Conservation (phyloP, 495 filamentous ascomycete genomes). For the Cercophora newfieldiana region DNA sequence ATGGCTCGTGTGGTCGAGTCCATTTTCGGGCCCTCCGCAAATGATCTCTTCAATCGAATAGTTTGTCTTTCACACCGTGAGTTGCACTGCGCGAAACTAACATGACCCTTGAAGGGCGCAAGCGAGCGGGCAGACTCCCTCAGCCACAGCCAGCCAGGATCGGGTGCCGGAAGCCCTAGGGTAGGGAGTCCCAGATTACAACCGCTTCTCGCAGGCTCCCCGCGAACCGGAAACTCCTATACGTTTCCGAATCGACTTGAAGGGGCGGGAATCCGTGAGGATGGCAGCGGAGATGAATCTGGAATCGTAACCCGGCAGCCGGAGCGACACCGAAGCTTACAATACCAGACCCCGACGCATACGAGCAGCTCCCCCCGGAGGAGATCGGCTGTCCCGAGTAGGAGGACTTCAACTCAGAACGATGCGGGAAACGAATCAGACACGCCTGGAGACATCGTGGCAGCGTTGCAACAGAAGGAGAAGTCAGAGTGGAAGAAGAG, state of each 20-base stretch:
- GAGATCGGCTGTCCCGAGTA: conserved; percentile 18
- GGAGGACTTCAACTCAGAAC: conserved; percentile 16
- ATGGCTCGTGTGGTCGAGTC: conserved; percentile 24
- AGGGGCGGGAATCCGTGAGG: conserved; percentile 16
- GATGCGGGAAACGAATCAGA: conserved; percentile 11
- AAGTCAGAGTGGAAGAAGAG: conserved; percentile 39
- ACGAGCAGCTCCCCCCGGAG: conserved; percentile 23
- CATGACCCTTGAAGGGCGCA: conserved; percentile 21
- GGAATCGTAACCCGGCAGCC: conserved; percentile 37
- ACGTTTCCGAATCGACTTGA: conserved; percentile 11
- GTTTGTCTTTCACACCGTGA: conserved; percentile 22
- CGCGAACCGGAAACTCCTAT: conserved; percentile 9
- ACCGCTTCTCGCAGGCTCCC: conserved; percentile 22
- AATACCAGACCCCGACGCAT: conserved; percentile 40
- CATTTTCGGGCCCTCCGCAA: conserved; percentile 23
- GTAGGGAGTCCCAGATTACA: conserved; percentile 17
- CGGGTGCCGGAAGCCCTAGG: conserved; percentile 22
- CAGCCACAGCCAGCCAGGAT: conserved; percentile 15
- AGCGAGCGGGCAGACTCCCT: conserved; percentile 36
- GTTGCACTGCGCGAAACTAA: not conserved
- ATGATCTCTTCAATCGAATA: conserved; percentile 23
- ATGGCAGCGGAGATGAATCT: conserved; percentile 30
- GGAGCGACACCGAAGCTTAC: conserved; percentile 22
- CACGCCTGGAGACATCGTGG: conserved; percentile 15
- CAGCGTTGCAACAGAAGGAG: conserved; percentile 24